These are phyloP conservation scores for Hirsutella rhossiliensis DNA, from an alignment of 2,329 filamentous ascomycete species.

Conservation along the genomic window DNA sequence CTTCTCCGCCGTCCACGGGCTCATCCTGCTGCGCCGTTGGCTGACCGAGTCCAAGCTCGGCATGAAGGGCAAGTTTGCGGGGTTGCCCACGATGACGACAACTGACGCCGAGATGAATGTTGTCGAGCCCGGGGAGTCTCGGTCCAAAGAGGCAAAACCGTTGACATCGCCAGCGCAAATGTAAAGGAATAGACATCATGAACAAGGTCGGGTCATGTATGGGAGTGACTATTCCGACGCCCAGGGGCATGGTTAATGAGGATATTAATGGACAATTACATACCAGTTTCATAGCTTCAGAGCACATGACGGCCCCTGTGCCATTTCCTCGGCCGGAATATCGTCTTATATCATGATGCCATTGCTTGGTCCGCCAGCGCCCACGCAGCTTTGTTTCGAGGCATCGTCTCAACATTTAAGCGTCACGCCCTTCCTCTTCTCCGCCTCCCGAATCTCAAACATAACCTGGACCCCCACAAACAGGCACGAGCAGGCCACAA, in stretches of 20 bases:
- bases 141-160: slow-evolving; percentile 1
- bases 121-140: slow-evolving; percentile 10
- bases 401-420: slow-evolving; percentile 56
- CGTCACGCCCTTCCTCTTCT: slow-evolving; percentile 69
- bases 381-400: no score
- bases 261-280: no score
- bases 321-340: no score
- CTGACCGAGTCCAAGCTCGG: slow-evolving; percentile 34
- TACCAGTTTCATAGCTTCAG: no score
- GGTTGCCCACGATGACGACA: slow-evolving; percentile 9
- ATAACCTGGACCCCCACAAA: slow-evolving; percentile 87
- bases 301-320: no score
- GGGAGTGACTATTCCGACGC: no score
- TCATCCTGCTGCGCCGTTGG: slow-evolving; percentile 38
- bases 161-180: not conserved
- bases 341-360: no score
- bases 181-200: not conserved
- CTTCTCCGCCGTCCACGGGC: slow-evolving; percentile 36
- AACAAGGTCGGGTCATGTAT: no score
- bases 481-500: slow-evolving; percentile 56
- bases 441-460: slow-evolving; percentile 86
- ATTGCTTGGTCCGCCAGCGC: no score
- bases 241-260: no score
- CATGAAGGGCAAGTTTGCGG: slow-evolving; percentile 29
- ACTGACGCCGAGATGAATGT: slow-evolving; percentile 16